phyloP scores from a whole-genome alignment of 2,329 filamentous ascomycete genomes.

The Capronia americana region DNA sequence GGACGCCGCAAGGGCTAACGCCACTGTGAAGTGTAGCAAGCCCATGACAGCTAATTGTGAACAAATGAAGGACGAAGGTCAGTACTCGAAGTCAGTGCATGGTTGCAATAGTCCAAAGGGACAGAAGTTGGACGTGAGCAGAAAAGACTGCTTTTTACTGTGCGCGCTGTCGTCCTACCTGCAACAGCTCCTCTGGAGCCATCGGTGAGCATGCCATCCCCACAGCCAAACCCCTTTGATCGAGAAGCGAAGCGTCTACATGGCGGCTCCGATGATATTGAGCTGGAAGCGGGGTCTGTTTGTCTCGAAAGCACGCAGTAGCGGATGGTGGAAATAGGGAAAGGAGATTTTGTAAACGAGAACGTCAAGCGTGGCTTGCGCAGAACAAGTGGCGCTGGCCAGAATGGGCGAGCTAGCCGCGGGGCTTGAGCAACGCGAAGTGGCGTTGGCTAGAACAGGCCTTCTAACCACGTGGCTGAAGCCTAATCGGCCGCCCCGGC shows the following conservation, averaged over 20 bases:
- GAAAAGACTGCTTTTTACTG: constrained; percentile 10
- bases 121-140: constrained; percentile 2
- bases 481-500: background rate
- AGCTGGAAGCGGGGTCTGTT: constrained; percentile 6
- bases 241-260: constrained; percentile 13
- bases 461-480: constrained; percentile 9
- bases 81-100: constrained; percentile 13
- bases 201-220: constrained; percentile 1
- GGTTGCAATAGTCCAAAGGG: background rate
- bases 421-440: background rate
- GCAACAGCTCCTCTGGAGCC: constrained; percentile 6
- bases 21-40: constrained; percentile 17
- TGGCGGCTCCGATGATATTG: constrained; percentile 4
- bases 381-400: constrained; percentile 11
- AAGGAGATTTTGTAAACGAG: constrained; percentile 10
- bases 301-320: background rate
- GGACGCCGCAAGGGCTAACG: constrained; percentile 18
- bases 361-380: constrained; percentile 14
- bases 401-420: constrained; percentile 9
- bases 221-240: constrained; percentile 8
- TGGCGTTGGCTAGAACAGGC: constrained; percentile 15
- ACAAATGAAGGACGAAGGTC: constrained; percentile 15
- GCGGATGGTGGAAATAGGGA: constrained; percentile 18
- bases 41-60: constrained; percentile 18
- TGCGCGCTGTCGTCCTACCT: constrained; percentile 6